Evolutionary conservation across 2,329 filamentous ascomycete species (phyloP).

Genomic region (Talaromyces marneffei): DNA sequence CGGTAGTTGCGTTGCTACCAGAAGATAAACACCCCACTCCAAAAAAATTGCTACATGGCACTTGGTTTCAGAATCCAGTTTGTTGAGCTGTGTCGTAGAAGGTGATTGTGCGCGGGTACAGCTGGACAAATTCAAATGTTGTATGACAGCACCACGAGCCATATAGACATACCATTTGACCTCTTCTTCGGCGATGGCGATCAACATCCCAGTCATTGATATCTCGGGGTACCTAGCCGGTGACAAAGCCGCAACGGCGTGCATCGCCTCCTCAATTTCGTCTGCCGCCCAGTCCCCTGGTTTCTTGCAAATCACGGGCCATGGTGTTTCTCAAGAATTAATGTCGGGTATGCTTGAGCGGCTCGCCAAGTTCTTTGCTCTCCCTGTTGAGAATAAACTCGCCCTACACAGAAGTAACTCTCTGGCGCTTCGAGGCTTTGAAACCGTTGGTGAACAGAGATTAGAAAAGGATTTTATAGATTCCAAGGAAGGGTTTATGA

Average conservation of each 20-base stretch:
- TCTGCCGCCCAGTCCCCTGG: constrained; percentile 16
- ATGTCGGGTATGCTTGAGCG: constrained; percentile 23
- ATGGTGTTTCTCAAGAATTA: constrained; percentile 24
- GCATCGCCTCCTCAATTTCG: neutral
- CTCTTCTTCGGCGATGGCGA: too few relatives aligned
- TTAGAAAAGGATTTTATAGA: constrained; percentile 9
- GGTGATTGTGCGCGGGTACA: too few relatives aligned
- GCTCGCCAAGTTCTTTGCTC: constrained; percentile 26
- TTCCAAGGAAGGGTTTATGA: constrained; percentile 17
- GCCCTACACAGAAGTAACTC: constrained; percentile 14
- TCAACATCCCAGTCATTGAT: constrained; percentile 2
- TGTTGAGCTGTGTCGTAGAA: too few relatives aligned
- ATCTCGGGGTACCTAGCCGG: neutral
- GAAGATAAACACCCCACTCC: too few relatives aligned
- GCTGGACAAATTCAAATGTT: too few relatives aligned
- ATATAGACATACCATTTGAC: too few relatives aligned
- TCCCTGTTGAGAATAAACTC: constrained; percentile 25
- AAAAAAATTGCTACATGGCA: too few relatives aligned
- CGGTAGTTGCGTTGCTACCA: too few relatives aligned
- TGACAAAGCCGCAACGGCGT: neutral
- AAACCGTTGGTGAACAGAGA: neutral
- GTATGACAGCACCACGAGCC: too few relatives aligned
- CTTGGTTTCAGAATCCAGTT: too few relatives aligned
- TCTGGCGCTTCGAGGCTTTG: neutral
- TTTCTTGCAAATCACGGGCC: constrained; percentile 34